Conservation (phyloP, 2,329 filamentous ascomycete genomes). For the Scedosporium boydii region DNA sequence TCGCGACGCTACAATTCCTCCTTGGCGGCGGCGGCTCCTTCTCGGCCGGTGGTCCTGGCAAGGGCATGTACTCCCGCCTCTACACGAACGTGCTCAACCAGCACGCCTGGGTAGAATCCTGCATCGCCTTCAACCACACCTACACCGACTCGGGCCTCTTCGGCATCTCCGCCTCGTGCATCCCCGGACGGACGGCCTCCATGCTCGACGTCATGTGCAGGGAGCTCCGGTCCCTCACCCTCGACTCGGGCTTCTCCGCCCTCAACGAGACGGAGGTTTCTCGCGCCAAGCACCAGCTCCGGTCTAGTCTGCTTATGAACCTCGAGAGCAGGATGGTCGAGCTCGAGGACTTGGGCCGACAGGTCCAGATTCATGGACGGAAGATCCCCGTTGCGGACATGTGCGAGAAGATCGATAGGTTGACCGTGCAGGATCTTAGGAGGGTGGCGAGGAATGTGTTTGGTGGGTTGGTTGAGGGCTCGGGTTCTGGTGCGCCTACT, state of each 20-base stretch:
- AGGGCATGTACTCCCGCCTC: conserved; percentile 97
- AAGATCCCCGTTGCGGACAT: conserved; percentile 91
- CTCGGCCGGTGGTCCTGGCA: conserved; percentile 90
- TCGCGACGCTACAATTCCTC: conserved; percentile 89
- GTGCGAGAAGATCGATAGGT: conserved; percentile 73
- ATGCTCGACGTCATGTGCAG: conserved; percentile 97
- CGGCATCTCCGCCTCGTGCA: conserved; percentile 81
- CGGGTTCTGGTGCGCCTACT: conserved; percentile 79
- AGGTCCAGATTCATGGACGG: conserved; percentile 91
- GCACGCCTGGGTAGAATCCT: conserved; percentile 93
- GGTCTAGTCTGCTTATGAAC: conserved; percentile 89
- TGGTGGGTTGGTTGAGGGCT: conserved; percentile 62
- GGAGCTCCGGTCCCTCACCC: conserved; percentile 69
- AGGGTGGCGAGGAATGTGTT: conserved; percentile 74
- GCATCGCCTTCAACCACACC: conserved; percentile 92
- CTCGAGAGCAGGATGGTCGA: conserved; percentile 96
- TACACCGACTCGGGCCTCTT: conserved; percentile 96
- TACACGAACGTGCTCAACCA: conserved; percentile 98
- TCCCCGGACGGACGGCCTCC: conserved; percentile 62
- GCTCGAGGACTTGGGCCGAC: conserved; percentile 86
- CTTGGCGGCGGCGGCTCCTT: conserved; percentile 95
- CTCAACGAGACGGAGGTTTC: conserved; percentile 71
- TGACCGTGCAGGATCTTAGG: conserved; percentile 73
- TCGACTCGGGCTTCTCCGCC: conserved; percentile 63
- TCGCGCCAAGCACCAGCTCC: conserved; percentile 93